phyloP scores from a whole-genome alignment of 2,329 filamentous ascomycete genomes.

The Curvularia spicifera region DNA sequence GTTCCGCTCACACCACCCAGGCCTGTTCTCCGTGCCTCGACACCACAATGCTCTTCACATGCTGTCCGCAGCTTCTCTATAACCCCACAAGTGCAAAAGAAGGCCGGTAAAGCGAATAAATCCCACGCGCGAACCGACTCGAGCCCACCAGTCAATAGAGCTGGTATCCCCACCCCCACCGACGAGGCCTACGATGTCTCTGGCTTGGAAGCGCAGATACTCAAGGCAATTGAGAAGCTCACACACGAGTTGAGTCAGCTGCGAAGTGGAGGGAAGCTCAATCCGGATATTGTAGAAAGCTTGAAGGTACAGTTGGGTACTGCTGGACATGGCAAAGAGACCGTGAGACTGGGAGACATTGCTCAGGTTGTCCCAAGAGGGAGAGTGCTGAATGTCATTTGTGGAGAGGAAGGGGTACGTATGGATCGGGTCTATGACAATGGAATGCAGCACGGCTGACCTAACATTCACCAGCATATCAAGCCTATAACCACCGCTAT shows the following conservation, averaged over 20 bases:
- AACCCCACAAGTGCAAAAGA: slow-evolving; percentile 55
- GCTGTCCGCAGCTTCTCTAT: slow-evolving; percentile 51
- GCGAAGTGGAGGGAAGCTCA: slow-evolving; percentile 67
- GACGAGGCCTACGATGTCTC: slow-evolving; percentile 68
- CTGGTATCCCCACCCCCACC: slow-evolving; percentile 40
- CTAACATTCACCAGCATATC: slow-evolving; percentile 53
- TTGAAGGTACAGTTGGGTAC: slow-evolving; percentile 65
- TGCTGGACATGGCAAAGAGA: slow-evolving; percentile 54
- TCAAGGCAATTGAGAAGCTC: slow-evolving; percentile 61
- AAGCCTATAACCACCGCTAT: slow-evolving; percentile 63
- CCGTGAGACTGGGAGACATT: slow-evolving; percentile 64
- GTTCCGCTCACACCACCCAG: slow-evolving; percentile 21
- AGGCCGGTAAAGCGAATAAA: slow-evolving; percentile 60
- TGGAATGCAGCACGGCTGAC: slow-evolving; percentile 5
- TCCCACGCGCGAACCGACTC: slow-evolving; percentile 46
- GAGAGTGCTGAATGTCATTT: slow-evolving; percentile 65
- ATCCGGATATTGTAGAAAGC: slow-evolving; percentile 66
- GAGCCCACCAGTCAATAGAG: slow-evolving; percentile 37
- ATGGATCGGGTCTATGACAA: neutral
- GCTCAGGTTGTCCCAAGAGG: slow-evolving; percentile 72
- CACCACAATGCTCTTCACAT: slow-evolving; percentile 18
- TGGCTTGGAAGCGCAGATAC: slow-evolving; percentile 62
- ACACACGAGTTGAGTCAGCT: slow-evolving; percentile 68
- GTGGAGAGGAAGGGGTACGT: slow-evolving; percentile 68
- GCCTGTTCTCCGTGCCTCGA: slow-evolving; percentile 10